Evolutionary conservation across 2,329 filamentous ascomycete genomes (phyloP).

Genomic region (Epichloe glyceriae): DNA sequence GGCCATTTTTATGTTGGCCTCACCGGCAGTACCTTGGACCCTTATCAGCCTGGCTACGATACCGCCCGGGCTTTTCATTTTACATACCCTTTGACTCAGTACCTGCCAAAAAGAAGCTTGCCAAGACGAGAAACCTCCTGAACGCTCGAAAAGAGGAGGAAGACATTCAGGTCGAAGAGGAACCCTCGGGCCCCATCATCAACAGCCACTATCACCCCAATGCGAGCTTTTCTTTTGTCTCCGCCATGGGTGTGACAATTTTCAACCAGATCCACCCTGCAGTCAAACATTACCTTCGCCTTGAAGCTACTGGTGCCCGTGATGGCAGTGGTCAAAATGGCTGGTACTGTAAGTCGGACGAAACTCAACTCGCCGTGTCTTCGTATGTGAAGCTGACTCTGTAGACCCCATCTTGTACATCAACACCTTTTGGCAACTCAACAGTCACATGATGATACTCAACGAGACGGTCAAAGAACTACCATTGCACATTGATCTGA

Average conservation of each 20-base stretch:
- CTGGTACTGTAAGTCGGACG: slow-evolving; percentile 59
- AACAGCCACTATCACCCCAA: slow-evolving; percentile 92
- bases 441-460: slow-evolving; percentile 76
- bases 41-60: slow-evolving; percentile 58
- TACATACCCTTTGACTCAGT: slow-evolving; percentile 72
- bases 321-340: slow-evolving; percentile 76
- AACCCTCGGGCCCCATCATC: slow-evolving; percentile 53
- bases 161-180: slow-evolving; percentile 34
- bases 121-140: slow-evolving; percentile 82
- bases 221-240: slow-evolving; percentile 77
- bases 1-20: slow-evolving; percentile 86
- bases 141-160: slow-evolving; percentile 33
- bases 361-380: background rate
- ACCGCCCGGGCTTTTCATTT: slow-evolving; percentile 69
- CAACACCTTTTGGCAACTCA: slow-evolving; percentile 97
- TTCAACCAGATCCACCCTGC: slow-evolving; percentile 59
- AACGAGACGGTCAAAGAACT: slow-evolving; percentile 79
- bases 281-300: slow-evolving; percentile 60
- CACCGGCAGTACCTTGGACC: slow-evolving; percentile 63
- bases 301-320: slow-evolving; percentile 69
- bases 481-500: slow-evolving; percentile 71
- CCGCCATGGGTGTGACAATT: slow-evolving; percentile 61
- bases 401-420: slow-evolving; percentile 68
- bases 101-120: slow-evolving; percentile 81
- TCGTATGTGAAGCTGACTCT: slow-evolving; percentile 9